Conservation (phyloP, 345 rosid species). For the Eucalyptus sp. region DNA sequence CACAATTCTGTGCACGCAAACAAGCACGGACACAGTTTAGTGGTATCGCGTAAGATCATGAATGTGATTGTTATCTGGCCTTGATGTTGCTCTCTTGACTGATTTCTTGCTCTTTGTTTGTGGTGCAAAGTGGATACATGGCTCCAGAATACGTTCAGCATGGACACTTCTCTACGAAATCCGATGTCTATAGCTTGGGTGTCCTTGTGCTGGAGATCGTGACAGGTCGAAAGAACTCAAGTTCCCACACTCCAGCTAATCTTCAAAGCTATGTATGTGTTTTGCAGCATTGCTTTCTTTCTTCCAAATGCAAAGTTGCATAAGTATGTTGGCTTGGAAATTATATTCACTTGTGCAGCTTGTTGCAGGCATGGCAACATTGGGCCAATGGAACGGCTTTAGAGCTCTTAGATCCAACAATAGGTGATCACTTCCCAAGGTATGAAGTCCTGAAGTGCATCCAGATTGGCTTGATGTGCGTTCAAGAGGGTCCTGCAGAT, state of each 20-base stretch:
- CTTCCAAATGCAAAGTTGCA: neutral
- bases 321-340: neutral
- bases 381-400: conserved; percentile 25
- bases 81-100: neutral
- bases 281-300: neutral
- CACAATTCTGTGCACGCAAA: neutral
- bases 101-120: neutral
- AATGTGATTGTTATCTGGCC: neutral
- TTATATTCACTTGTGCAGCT: neutral
- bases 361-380: conserved; percentile 34
- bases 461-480: conserved; percentile 36
- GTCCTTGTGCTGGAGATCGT: conserved; percentile 28
- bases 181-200: conserved; percentile 33
- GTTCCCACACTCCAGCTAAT: neutral
- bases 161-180: conserved; percentile 25
- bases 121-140: conserved; percentile 35
- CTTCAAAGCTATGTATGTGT: conserved; percentile 18
- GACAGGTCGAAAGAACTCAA: conserved; percentile 20
- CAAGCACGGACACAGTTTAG: neutral
- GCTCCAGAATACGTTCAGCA: conserved; percentile 30
- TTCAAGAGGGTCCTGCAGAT: conserved; percentile 25
- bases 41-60: neutral
- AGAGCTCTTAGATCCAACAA: conserved; percentile 23
- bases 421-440: conserved; percentile 3
- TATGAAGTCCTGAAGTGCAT: conserved; percentile 31